A percentile compares a stretch with the other conserved stretches of the same genome.
phyloP scores from a whole-genome alignment of 345 rosid species.

The Linum usitatissimum region DNA sequence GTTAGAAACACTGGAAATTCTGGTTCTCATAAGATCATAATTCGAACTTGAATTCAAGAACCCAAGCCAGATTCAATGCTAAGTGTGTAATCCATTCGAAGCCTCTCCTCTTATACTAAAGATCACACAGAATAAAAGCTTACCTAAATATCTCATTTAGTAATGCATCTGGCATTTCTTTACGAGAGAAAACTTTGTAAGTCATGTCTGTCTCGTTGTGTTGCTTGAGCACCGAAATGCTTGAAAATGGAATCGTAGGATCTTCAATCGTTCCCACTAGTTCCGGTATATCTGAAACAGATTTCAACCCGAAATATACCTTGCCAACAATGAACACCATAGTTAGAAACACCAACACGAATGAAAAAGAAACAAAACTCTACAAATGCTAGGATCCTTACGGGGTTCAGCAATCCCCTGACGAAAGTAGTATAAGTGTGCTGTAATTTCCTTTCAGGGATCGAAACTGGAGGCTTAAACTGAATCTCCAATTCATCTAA shows the following conservation, averaged over 20 bases:
- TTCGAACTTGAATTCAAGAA: too few species aligned
- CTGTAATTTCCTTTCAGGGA: conserved; percentile 73
- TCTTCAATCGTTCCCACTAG: conserved; percentile 81
- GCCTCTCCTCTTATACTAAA: neutral
- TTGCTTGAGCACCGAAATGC: conserved; percentile 63
- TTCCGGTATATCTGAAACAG: conserved; percentile 50
- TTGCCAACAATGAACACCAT: conserved; percentile 21
- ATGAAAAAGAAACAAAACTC: neutral
- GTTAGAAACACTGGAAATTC: too few species aligned
- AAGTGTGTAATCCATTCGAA: too few species aligned
- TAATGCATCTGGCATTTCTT: conserved; percentile 45
- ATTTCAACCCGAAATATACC: conserved; percentile 66
- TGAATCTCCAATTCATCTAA: conserved; percentile 61
- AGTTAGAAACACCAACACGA: neutral
- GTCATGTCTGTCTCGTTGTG: conserved; percentile 42
- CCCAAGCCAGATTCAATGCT: too few species aligned
- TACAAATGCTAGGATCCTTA: conserved; percentile 25
- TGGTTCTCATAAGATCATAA: too few species aligned
- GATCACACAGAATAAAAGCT: too few species aligned
- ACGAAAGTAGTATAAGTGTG: conserved; percentile 91
- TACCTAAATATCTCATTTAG: conserved; percentile 83
- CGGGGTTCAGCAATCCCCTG: conserved; percentile 79
- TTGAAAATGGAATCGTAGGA: conserved; percentile 62
- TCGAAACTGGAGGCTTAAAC: conserved; percentile 49
- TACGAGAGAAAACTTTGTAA: conserved; percentile 73